phyloP scores from a whole-genome alignment of 768 basidiomycete species.

The Kondoa subrosea region DNA sequence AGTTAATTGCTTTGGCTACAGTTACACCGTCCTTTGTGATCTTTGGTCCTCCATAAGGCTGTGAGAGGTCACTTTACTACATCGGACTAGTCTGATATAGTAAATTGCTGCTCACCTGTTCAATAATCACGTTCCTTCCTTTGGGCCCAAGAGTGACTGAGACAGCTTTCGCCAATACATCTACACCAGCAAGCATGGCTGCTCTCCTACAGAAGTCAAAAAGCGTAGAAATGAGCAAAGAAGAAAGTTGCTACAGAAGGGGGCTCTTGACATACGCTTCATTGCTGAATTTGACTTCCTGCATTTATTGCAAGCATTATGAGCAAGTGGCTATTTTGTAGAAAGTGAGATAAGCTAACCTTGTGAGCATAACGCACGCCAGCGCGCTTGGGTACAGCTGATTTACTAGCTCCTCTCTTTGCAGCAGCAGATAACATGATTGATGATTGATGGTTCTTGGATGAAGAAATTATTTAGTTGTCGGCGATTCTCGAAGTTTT shows the following conservation, averaged over 20 bases:
- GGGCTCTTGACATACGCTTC: slow-evolving; percentile 37
- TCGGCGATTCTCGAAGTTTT: background rate
- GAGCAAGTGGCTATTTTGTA: background rate
- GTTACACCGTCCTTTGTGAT: slow-evolving; percentile 63
- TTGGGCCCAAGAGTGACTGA: slow-evolving; percentile 93
- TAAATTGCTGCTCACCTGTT: slow-evolving; percentile 35
- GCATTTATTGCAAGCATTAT: background rate
- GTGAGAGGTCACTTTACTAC: slow-evolving; percentile 7
- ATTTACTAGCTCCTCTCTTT: background rate
- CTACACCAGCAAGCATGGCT: slow-evolving; percentile 83
- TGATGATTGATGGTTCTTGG: background rate
- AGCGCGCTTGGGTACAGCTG: slow-evolving; percentile 11
- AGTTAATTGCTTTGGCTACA: slow-evolving; percentile 80
- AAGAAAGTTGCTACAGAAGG: background rate
- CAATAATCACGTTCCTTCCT: slow-evolving; percentile 96
- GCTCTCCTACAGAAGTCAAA: slow-evolving; percentile 44
- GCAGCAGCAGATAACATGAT: slow-evolving; percentile 5
- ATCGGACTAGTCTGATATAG: background rate
- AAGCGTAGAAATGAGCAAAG: background rate
- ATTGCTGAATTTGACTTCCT: slow-evolving; percentile 92
- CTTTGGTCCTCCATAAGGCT: slow-evolving; percentile 36
- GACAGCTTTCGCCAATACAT: slow-evolving; percentile 91
- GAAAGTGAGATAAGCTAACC: slow-evolving; percentile 2
- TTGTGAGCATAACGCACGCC: slow-evolving; percentile 24
- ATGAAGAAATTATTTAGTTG: background rate